A percentile compares a stretch with the other conserved stretches of the same genome.
These are phyloP conservation scores for Combretum micranthum DNA, from an alignment of 345 rosid species.

Conservation along the genomic window DNA sequence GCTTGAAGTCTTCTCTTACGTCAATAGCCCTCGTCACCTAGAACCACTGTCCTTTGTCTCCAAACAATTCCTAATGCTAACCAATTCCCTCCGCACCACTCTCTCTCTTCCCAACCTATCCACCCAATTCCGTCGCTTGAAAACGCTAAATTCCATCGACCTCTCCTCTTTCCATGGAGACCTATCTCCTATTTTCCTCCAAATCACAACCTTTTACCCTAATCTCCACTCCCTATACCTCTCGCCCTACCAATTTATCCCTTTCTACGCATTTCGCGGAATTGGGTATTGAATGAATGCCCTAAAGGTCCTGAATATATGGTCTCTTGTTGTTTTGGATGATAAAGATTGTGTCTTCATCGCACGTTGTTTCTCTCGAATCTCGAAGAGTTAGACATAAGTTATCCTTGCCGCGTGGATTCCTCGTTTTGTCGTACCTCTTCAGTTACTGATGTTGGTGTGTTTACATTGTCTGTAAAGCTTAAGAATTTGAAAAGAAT, in stretches of 20 bases:
- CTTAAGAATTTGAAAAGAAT: conserved; percentile 42
- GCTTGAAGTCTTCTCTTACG: conserved; percentile 44
- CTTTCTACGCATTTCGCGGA: conserved; percentile 18
- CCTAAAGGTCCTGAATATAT: conserved; percentile 46
- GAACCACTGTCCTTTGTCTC: conserved; percentile 60
- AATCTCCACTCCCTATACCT: conserved; percentile 42
- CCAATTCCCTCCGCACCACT: conserved; percentile 48
- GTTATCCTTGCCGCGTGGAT: conserved; percentile 39
- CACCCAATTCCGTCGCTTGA: conserved; percentile 38
- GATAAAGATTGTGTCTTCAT: conserved; percentile 37
- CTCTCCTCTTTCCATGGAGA: conserved; percentile 19
- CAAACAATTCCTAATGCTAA: conserved; percentile 37
- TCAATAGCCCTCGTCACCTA: conserved; percentile 34
- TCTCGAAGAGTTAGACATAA: conserved; percentile 58
- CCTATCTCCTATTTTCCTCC: conserved; percentile 23
- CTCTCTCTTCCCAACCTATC: conserved; percentile 36
- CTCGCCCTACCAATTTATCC: conserved; percentile 27
- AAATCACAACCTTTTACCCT: conserved; percentile 31
- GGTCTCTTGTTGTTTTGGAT: conserved; percentile 14
- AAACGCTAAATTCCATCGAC: conserved; percentile 31
- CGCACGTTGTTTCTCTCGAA: conserved; percentile 36
- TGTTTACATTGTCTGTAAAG: conserved; percentile 35
- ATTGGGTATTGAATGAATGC: conserved; percentile 19
- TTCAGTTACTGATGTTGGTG: conserved; percentile 45
- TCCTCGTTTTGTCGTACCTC: conserved; percentile 6